Evolutionary conservation across 169 alveolate genomes (phyloP).

Genomic region (Ichthyophthirius multifiliis): DNA sequence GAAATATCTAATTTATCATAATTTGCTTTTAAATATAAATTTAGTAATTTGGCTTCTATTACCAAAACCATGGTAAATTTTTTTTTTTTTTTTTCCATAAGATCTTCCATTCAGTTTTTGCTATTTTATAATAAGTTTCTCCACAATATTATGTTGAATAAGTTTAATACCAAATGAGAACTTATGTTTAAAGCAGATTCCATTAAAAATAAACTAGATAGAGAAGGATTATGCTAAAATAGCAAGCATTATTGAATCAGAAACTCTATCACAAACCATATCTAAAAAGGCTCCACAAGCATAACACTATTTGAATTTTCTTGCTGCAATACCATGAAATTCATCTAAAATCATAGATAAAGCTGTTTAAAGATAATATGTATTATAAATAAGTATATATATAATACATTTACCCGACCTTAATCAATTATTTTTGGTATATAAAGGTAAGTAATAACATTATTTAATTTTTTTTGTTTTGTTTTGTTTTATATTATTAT

Average conservation of each 20-base stretch:
- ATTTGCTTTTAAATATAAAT: constrained; percentile 8
- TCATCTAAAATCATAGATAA: constrained; percentile 24
- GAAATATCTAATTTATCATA: constrained; percentile 13
- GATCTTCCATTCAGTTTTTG: constrained; percentile 24
- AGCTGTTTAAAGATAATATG: too few relatives aligned
- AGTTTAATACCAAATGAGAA: constrained; percentile 46
- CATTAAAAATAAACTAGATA: constrained; percentile 24
- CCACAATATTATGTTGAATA: constrained; percentile 40
- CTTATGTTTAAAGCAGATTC: constrained; percentile 25
- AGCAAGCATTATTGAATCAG: constrained; percentile 30
- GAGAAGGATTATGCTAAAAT: constrained; percentile 16
- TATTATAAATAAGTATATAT: too few relatives aligned
- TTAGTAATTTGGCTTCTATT: constrained; percentile 18
- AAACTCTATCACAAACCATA: constrained; percentile 46
- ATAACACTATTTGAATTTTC: constrained; percentile 33
- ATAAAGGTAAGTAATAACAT: too few relatives aligned
- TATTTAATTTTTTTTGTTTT: too few relatives aligned
- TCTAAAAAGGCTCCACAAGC: constrained; percentile 38
- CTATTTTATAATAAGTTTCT: constrained; percentile 38
- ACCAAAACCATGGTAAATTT: constrained; percentile 33
- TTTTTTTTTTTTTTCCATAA: constrained; percentile 17
- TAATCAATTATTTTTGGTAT: too few relatives aligned
- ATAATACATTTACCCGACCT: too few relatives aligned
- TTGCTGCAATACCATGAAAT: constrained; percentile 41
- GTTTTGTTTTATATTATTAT: too few relatives aligned